A percentile compares a stretch with the other conserved stretches of the same genome.
phyloP scores from a whole-genome alignment of 1,284 basidiomycete genomes.

The Sporisorium graminicola region DNA sequence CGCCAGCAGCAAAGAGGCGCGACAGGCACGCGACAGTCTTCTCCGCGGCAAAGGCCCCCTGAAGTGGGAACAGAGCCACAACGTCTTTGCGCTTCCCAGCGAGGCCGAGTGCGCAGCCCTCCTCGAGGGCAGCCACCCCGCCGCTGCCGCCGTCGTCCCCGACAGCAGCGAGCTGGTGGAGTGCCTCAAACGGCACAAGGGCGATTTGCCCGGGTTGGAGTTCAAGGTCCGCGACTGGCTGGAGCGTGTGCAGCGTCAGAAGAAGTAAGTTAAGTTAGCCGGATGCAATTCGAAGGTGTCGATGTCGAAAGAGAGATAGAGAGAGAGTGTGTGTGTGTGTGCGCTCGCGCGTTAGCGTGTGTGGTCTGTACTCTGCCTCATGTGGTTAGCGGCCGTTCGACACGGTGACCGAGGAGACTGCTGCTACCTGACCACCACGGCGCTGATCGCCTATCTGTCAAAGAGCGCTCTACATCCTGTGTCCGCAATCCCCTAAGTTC shows the following conservation, averaged over 20 bases:
- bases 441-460: too few species aligned
- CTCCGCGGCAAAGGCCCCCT: slow-evolving; percentile 59
- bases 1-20: slow-evolving; percentile 22
- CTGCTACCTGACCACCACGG: too few species aligned
- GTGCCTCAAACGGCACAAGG: slow-evolving; percentile 47
- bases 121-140: slow-evolving; percentile 61
- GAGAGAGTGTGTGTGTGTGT: too few species aligned
- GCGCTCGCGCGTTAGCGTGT: too few species aligned
- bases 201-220: slow-evolving; percentile 49
- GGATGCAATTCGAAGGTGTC: too few species aligned
- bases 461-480: too few species aligned
- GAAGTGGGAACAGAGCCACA: slow-evolving; percentile 61
- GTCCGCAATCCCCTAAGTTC: too few species aligned
- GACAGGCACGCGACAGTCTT: slow-evolving; percentile 48
- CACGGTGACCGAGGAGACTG: too few species aligned
- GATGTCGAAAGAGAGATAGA: too few species aligned
- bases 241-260: slow-evolving; percentile 12
- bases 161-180: slow-evolving; percentile 51
- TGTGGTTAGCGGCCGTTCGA: too few species aligned
- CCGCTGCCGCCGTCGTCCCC: slow-evolving; percentile 52
- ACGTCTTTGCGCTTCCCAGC: slow-evolving; percentile 62
- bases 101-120: slow-evolving; percentile 66
- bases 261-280: neutral
- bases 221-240: slow-evolving; percentile 60
- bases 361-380: too few species aligned